Evolutionary conservation across 2,329 filamentous ascomycete species (phyloP).

Genomic region (Beauveria sp.): DNA sequence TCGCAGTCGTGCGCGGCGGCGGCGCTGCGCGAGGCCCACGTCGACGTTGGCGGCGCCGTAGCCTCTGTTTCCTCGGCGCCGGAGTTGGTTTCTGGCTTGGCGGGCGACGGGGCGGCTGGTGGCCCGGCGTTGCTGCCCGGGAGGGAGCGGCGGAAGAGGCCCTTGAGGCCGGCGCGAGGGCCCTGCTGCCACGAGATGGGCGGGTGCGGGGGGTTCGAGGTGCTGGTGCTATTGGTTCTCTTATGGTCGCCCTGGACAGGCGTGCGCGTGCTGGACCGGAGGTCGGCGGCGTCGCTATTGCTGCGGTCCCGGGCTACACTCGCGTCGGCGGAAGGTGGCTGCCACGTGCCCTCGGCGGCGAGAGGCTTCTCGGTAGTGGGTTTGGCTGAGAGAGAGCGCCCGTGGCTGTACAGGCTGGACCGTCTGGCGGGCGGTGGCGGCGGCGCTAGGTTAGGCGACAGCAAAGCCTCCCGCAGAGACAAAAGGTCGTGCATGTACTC

Average conservation of each 20-base stretch:
- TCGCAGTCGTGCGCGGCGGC: conserved; percentile 30
- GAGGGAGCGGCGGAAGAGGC: conserved; percentile 43
- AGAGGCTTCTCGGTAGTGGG: conserved; percentile 12
- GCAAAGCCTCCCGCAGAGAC: conserved; percentile 32
- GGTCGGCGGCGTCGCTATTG: conserved; percentile 10
- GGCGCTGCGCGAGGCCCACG: conserved; percentile 28
- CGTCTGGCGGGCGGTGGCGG: conserved; percentile 43
- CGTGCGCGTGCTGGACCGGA: conserved; percentile 3
- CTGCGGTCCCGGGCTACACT: conserved; percentile 13
- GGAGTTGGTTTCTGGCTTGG: neutral
- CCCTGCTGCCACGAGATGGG: conserved; percentile 38
- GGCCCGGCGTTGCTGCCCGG: conserved; percentile 26
- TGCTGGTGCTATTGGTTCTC: conserved; percentile 22
- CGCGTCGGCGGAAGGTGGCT: conserved; percentile 15
- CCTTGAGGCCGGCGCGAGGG: conserved; percentile 39
- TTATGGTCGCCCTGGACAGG: conserved; percentile 23
- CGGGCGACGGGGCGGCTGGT: neutral
- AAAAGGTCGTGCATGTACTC: conserved; percentile 41
- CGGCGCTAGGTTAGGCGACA: conserved; percentile 32
- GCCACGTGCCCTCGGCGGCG: conserved; percentile 8
- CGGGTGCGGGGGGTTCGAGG: conserved; percentile 30
- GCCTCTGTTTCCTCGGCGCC: neutral
- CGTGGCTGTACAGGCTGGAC: conserved; percentile 46
- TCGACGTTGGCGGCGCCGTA: neutral
- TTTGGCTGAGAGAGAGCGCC: conserved; percentile 24